phyloP scores from a whole-genome alignment of 768 basidiomycete genomes.

The Macrolepiota albuminosa region DNA sequence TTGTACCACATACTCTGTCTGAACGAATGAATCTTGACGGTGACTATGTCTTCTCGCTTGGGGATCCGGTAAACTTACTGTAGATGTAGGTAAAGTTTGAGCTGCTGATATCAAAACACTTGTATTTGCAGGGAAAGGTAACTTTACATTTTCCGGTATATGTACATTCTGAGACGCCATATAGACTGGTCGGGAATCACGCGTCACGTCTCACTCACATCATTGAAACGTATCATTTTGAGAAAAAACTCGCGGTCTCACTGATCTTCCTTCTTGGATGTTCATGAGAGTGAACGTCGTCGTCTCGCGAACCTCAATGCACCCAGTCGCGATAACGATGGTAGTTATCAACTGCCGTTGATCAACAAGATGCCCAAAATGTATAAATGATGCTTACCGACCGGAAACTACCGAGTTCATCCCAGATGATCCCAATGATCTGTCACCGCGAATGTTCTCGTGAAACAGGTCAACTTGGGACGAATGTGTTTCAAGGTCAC shows the following conservation, averaged over 20 bases:
- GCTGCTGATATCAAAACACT: constrained; percentile 34
- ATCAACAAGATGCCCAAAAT: constrained; percentile 14
- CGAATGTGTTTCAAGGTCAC: constrained; percentile 4
- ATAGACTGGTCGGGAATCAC: constrained; percentile 53
- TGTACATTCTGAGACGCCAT: not conserved
- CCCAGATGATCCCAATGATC: constrained; percentile 31
- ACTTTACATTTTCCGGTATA: constrained; percentile 4
- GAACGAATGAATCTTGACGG: constrained; percentile 27
- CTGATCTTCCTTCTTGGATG: constrained; percentile 63
- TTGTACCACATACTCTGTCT: constrained; percentile 24
- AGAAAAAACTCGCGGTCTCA: constrained; percentile 50
- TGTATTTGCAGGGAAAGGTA: constrained; percentile 44
- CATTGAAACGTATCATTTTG: constrained; percentile 65
- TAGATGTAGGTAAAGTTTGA: constrained; percentile 58
- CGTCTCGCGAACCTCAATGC: constrained; percentile 5
- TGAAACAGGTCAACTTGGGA: not conserved
- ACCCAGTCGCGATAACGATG: not conserved
- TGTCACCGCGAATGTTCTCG: constrained; percentile 11
- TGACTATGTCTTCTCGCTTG: constrained; percentile 8
- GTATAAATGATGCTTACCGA: constrained; percentile 31
- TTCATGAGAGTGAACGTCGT: constrained; percentile 51
- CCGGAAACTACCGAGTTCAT: constrained; percentile 10
- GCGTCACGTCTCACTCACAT: constrained; percentile 54
- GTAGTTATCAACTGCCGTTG: not conserved
- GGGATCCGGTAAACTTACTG: constrained; percentile 39